phyloP scores from a whole-genome alignment of 345 rosid genomes.

The Ceriops tagal region DNA sequence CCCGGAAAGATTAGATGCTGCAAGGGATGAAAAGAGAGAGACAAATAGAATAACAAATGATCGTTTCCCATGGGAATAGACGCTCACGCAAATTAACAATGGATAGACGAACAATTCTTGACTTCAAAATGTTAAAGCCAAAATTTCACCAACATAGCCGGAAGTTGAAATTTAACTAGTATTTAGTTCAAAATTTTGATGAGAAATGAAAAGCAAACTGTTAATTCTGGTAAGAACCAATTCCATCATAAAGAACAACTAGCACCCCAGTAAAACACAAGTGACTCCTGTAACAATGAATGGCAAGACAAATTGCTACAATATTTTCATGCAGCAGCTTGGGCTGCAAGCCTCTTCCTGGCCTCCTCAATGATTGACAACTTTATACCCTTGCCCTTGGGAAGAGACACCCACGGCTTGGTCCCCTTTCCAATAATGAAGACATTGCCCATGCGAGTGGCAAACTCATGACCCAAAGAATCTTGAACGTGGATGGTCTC shows the following conservation, averaged over 20 bases:
- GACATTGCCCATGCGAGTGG: constrained; percentile 81
- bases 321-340: constrained; percentile 33
- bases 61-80: too few relatives aligned
- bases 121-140: too few relatives aligned
- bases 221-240: not conserved
- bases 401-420: constrained; percentile 86
- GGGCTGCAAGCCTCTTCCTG: constrained; percentile 66
- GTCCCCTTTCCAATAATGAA: constrained; percentile 75
- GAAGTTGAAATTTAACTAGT: too few relatives aligned
- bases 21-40: too few relatives aligned
- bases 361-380: constrained; percentile 81
- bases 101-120: too few relatives aligned
- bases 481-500: constrained; percentile 82
- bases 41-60: too few relatives aligned
- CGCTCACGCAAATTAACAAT: too few relatives aligned
- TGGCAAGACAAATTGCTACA: not conserved
- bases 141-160: too few relatives aligned
- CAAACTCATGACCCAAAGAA: constrained; percentile 72
- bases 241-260: not conserved
- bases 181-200: too few relatives aligned
- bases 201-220: not conserved
- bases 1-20: too few relatives aligned
- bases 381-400: constrained; percentile 89
- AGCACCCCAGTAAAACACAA: not conserved
- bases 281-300: not conserved